Evolutionary conservation across 176 grass and related monocot genomes (phyloP), one percentile per base, ranked within the genome.

Genomic region (Phoenix roebelenii): DNA sequence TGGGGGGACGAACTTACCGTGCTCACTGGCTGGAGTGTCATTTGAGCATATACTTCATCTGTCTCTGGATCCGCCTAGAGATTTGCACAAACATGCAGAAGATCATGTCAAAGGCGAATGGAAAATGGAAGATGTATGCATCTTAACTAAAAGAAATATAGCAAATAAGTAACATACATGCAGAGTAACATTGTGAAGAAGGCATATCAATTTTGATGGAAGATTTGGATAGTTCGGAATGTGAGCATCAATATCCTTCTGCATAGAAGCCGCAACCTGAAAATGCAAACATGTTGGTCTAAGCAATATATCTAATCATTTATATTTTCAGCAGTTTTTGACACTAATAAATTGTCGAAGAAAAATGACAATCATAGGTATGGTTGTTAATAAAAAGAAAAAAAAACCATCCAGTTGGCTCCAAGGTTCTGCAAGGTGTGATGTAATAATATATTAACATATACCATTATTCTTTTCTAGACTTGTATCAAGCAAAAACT

Each of bases 201-300:
- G 88, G 28, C 94, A 99, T 79, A 93, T 99, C 79, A 99, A 67
- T 71, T 99, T 89, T 0, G 94, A 85, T 3, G 94, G 79, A 78
- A 99, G 88, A 66, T 99, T 89, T 22, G 94, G 85, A 49, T 99
- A 93, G 74, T 76, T 99, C 67, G 94, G 94, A 18, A 93, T 69
- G 71, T 99, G 94, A 3, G 64, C 78, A 79, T 99, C 94, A 28
- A 89, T 73, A 71, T 89, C 88, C 77, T 89, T 99, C 81, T 93
- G 94, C 94, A 99, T 99, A 81, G 94, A 99, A 76, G 94, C 94
- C 60, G 94, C 94, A 75, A 99, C 88, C 94, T 99, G 82, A 68
- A 67, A 70, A 53, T 32, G 29, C 7, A 39, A 3, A 54, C 6
- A 67, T 7, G 16, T 17, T 9, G 0, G 10, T 44, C 35, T 14